Evolutionary conservation across 345 rosid genomes (phyloP), one percentile per base, ranked within the genome.

Genomic region (Brassica incana): DNA sequence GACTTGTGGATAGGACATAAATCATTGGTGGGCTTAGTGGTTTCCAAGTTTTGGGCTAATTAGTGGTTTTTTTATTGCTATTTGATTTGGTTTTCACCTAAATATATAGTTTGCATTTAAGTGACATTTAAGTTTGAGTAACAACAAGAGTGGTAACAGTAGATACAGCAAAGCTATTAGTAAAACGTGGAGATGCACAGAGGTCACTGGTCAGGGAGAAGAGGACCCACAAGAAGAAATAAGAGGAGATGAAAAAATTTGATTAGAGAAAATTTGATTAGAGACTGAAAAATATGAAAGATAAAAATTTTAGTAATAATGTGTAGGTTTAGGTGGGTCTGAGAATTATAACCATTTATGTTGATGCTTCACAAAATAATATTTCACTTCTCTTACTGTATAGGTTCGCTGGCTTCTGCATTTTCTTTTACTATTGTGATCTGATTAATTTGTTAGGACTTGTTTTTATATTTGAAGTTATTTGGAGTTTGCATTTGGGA

Each of bases 171-270:
- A 71, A 20, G 82, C 75, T 59, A 64, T 43, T 71, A 65, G 36
- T 79, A 73, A 72, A 75, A 80, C 35, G 68, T 80, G 83, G 79
- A 75, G 35, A 75, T 52, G 72, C 76, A 75, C 72, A 79, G 52
- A 4, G 52, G 52, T 27, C 30, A 27, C 30, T 27, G 30, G 4
- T 48, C 56, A 48, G 27, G 59, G 7, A 61, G 70, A 68, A 62
- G 71, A 74, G 27, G 71, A 69, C 78, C 75, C 65, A 67, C 52
- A 29, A 23, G 25, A 14, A 45, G 1, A 65, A 64, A 29, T 0
- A 54, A 40, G 67, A 56, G 29, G n/a, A 74, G 66, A 68, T 69
- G 14, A 32, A 32, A 36, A 36, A 36, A 6, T n/a, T n/a, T n/a
- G n/a, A n/a, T n/a, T n/a, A n/a, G n/a, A n/a, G n/a, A n/a, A n/a